Percentiles rank a stretch among this genome's conserved stretches.
phyloP scores from a whole-genome alignment of 2,329 filamentous ascomycete genomes.

The Zasmidium cellare region DNA sequence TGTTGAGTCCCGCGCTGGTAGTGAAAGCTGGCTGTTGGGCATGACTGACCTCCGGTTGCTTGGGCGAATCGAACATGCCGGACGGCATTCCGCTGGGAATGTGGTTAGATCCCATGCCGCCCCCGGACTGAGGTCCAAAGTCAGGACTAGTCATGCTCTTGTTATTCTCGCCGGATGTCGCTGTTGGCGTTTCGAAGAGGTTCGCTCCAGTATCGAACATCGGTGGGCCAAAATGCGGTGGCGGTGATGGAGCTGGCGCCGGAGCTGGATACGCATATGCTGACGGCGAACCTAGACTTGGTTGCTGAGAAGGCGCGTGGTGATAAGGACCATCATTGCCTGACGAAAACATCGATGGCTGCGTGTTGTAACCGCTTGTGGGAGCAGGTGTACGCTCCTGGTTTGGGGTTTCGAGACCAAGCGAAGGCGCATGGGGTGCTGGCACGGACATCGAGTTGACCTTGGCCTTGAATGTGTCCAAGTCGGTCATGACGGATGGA shows the following conservation, averaged over 20 bases:
- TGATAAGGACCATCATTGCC: slow-evolving; percentile 15
- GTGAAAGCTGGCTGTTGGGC: slow-evolving; percentile 18
- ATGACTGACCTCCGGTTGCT: slow-evolving; percentile 17
- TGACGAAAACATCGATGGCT: slow-evolving; percentile 29
- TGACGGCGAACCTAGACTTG: slow-evolving; percentile 30
- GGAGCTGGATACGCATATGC: slow-evolving; percentile 23
- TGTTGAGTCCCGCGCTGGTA: slow-evolving; percentile 27
- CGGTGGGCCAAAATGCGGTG: slow-evolving; percentile 27
- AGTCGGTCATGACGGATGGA: slow-evolving; percentile 15
- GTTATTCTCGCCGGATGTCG: slow-evolving; percentile 15
- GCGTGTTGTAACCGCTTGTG: slow-evolving; percentile 27
- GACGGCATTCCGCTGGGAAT: slow-evolving; percentile 24
- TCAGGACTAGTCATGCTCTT: slow-evolving; percentile 14
- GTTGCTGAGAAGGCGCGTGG: slow-evolving; percentile 13
- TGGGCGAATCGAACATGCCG: slow-evolving; percentile 35
- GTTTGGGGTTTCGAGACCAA: slow-evolving; percentile 18
- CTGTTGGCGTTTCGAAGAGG: slow-evolving; percentile 30
- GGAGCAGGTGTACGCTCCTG: slow-evolving; percentile 17
- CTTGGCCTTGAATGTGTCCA: slow-evolving; percentile 25
- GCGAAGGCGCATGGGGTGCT: slow-evolving; percentile 20
- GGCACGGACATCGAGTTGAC: slow-evolving; percentile 25
- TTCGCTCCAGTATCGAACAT: slow-evolving; percentile 23
- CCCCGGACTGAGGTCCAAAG: slow-evolving; percentile 8
- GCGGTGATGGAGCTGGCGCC: slow-evolving; percentile 17
- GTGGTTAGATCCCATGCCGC: not conserved